Percentiles rank a stretch among this genome's conserved stretches.
phyloP scores from a whole-genome alignment of 1,139 yeast species.

The Sugiyamaella novakii region DNA sequence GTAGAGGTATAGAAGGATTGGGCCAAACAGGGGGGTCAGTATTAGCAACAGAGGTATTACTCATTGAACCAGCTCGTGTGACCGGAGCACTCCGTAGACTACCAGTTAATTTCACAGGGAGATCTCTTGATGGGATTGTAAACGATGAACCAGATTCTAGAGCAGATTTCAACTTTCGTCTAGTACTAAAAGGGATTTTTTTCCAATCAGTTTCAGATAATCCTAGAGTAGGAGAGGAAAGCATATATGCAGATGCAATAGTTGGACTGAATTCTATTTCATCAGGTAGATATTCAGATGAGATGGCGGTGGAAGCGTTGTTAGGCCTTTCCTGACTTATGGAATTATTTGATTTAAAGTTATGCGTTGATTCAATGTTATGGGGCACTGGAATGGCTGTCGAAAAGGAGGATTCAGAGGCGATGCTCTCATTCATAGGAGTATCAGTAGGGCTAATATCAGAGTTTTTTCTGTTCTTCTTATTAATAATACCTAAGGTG shows the following conservation, averaged over 20 bases:
- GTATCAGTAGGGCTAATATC: neutral
- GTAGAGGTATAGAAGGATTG: neutral
- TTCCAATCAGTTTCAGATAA: constrained; percentile 35
- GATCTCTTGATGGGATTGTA: constrained; percentile 20
- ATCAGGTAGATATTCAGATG: constrained; percentile 23
- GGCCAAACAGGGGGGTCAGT: constrained; percentile 14
- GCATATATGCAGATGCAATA: constrained; percentile 16
- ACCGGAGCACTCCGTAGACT: constrained; percentile 18
- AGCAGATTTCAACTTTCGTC: constrained; percentile 32
- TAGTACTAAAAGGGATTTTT: constrained; percentile 35
- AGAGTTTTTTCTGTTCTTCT: neutral
- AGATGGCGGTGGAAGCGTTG: constrained; percentile 11
- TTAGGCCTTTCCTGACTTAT: too few relatives aligned
- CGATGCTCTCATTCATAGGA: neutral
- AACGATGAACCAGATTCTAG: constrained; percentile 24
- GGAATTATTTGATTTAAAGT: too few relatives aligned
- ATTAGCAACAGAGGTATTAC: constrained; percentile 11
- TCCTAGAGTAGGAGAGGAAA: constrained; percentile 32
- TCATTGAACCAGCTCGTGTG: constrained; percentile 13
- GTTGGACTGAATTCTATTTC: constrained; percentile 20
- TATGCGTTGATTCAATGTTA: neutral
- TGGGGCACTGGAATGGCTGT: neutral
- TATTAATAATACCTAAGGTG: neutral
- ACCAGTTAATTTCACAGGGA: constrained; percentile 12
- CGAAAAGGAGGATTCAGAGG: neutral